Percentiles rank a stretch among this genome's conserved stretches.
These are phyloP conservation scores for Tolypocladium ophioglossoides DNA, from an alignment of 2,329 filamentous ascomycete genomes.

Conservation along the genomic window DNA sequence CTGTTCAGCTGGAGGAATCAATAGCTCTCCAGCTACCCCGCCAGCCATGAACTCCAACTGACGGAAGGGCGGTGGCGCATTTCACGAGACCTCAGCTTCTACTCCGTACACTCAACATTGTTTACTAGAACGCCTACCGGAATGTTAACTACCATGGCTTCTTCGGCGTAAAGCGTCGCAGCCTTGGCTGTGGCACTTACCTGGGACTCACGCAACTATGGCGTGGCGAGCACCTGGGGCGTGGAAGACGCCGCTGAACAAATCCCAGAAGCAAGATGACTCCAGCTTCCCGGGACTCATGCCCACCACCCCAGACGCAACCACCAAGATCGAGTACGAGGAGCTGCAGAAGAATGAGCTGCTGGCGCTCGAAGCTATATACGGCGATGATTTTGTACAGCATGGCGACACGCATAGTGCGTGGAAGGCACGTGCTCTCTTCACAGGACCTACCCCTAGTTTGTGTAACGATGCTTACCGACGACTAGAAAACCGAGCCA, in stretches of 20 bases:
- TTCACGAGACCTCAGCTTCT: background rate
- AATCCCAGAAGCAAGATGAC: slow-evolving; percentile 30
- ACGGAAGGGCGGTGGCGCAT: background rate
- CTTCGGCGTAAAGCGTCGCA: slow-evolving; percentile 36
- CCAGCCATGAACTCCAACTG: background rate
- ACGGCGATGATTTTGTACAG: slow-evolving; percentile 76
- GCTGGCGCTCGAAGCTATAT: slow-evolving; percentile 76
- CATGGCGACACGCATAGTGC: slow-evolving; percentile 60
- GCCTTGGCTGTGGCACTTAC: slow-evolving; percentile 42
- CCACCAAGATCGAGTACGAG: slow-evolving; percentile 55
- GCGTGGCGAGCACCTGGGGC: slow-evolving; percentile 38
- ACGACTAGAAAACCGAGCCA: slow-evolving; percentile 61
- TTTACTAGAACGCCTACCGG: background rate
- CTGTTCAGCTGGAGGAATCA: background rate
- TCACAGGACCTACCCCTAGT: background rate
- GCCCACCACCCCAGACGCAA: slow-evolving; percentile 28
- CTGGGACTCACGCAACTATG: slow-evolving; percentile 30
- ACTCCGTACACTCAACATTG: background rate
- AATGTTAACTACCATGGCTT: slow-evolving; percentile 27
- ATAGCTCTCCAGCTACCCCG: background rate
- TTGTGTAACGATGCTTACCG: slow-evolving; percentile 7
- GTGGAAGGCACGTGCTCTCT: slow-evolving; percentile 60
- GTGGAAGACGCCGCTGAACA: slow-evolving; percentile 37
- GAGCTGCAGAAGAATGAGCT: slow-evolving; percentile 84
- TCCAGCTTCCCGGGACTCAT: slow-evolving; percentile 42